Percentiles rank a stretch among this genome's conserved stretches.
Conservation (phyloP, 371 early-diverging fungal species). For the Saksenaea oblongispora region DNA sequence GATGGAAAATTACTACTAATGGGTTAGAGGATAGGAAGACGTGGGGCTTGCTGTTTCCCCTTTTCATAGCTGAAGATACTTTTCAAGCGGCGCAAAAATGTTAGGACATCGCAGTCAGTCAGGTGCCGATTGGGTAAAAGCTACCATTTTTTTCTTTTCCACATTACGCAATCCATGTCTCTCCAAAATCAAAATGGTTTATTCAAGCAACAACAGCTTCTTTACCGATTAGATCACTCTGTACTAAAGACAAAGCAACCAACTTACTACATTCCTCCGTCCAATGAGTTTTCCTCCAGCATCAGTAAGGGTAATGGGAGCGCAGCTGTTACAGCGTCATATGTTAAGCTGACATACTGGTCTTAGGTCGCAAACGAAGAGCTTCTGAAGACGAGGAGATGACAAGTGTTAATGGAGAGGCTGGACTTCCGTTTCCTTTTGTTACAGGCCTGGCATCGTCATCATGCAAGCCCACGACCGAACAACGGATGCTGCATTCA, state of each 20-base stretch:
- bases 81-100: too few relatives aligned
- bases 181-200: conserved; percentile 32
- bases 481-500: conserved; percentile 1
- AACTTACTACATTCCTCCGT: conserved; percentile 29
- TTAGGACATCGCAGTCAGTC: too few relatives aligned
- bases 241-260: conserved; percentile 27
- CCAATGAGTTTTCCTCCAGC: background rate
- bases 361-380: conserved; percentile 9
- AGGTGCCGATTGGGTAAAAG: too few relatives aligned
- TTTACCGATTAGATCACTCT: conserved; percentile 33
- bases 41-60: too few relatives aligned
- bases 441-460: background rate
- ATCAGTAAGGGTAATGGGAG: background rate
- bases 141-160: background rate
- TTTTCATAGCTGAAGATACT: too few relatives aligned
- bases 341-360: background rate
- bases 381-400: conserved; percentile 17
- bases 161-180: conserved; percentile 12
- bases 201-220: conserved; percentile 38
- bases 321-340: background rate
- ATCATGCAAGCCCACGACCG: background rate
- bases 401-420: background rate
- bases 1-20: too few relatives aligned
- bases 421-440: background rate
- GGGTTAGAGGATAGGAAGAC: too few relatives aligned